Percentiles rank a stretch among this genome's conserved stretches.
These are phyloP conservation scores for Metroxylon sagu DNA, from an alignment of 176 grass and related monocot genomes.

Conservation along the genomic window DNA sequence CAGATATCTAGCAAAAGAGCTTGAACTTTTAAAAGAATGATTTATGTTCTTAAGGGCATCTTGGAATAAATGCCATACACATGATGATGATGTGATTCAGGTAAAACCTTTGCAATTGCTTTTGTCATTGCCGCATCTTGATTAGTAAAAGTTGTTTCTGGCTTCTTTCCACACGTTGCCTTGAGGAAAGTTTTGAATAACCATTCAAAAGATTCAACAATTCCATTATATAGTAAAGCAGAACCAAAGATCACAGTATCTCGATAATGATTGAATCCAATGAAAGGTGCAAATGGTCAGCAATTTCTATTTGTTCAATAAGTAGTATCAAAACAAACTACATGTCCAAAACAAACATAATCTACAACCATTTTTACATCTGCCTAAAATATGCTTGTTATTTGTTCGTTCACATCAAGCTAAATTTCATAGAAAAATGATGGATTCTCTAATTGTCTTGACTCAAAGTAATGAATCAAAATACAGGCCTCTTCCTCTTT, in stretches of 20 bases:
- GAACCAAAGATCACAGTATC: slow-evolving; percentile 17
- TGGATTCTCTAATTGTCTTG: too few relatives aligned
- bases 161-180: slow-evolving; percentile 21
- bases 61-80: slow-evolving; percentile 18
- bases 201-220: slow-evolving; percentile 14
- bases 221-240: slow-evolving; percentile 5
- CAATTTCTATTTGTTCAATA: slow-evolving; percentile 18
- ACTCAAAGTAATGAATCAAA: too few relatives aligned
- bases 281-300: slow-evolving; percentile 23
- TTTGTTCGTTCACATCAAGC: too few relatives aligned
- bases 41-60: slow-evolving; percentile 14
- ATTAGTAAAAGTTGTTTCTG: slow-evolving; percentile 14
- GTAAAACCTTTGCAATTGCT: slow-evolving; percentile 22
- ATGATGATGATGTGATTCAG: slow-evolving; percentile 1
- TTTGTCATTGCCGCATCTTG: slow-evolving; percentile 20
- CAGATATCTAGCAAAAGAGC: too few relatives aligned
- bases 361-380: too few relatives aligned
- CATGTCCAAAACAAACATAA: slow-evolving; percentile 27
- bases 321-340: slow-evolving; percentile 19
- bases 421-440: too few relatives aligned
- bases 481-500: too few relatives aligned
- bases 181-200: slow-evolving; percentile 18
- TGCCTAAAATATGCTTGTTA: too few relatives aligned
- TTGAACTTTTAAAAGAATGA: slow-evolving; percentile 1
- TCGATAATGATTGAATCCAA: slow-evolving; percentile 20